A percentile compares a stretch with the other conserved stretches of the same genome.
phyloP scores from a whole-genome alignment of 345 rosid genomes.

The Eucalyptus pauciflora region DNA sequence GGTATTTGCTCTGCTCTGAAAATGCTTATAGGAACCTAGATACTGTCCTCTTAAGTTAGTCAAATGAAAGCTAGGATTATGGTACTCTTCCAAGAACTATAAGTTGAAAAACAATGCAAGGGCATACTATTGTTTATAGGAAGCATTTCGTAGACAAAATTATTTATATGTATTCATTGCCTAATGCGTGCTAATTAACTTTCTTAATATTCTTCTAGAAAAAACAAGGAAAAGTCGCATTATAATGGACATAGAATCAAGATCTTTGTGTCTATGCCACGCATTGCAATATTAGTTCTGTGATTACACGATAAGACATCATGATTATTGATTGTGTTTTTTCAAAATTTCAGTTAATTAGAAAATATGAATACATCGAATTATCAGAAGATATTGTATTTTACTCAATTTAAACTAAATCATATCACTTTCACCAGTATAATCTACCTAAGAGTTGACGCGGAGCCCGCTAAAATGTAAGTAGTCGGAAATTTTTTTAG shows the following conservation, averaged over 20 bases:
- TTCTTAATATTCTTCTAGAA: background rate
- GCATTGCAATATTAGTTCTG: rapidly evolving
- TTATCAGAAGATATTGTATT: too few relatives aligned
- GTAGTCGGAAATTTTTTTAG: too few relatives aligned
- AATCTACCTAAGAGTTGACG: too few relatives aligned
- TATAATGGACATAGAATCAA: rapidly evolving
- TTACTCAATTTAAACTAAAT: too few relatives aligned
- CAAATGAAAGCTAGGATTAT: background rate
- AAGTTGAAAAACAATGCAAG: background rate
- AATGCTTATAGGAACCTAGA: background rate
- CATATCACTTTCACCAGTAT: too few relatives aligned
- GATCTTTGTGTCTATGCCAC: rapidly evolving
- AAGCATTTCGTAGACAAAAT: background rate
- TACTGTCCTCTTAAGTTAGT: background rate
- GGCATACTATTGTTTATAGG: background rate
- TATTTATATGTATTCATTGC: too few relatives aligned
- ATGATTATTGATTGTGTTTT: rapidly evolving
- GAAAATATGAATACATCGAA: too few relatives aligned
- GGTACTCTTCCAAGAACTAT: background rate
- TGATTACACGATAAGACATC: rapidly evolving
- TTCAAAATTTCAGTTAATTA: background rate
- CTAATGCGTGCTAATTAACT: rapidly evolving
- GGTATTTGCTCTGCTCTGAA: background rate
- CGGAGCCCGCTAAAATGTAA: too few relatives aligned
- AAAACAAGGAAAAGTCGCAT: background rate